Base-by-base conservation (phyloP, 2,329 filamentous ascomycete species). In the Cladosporium sp. region DNA sequence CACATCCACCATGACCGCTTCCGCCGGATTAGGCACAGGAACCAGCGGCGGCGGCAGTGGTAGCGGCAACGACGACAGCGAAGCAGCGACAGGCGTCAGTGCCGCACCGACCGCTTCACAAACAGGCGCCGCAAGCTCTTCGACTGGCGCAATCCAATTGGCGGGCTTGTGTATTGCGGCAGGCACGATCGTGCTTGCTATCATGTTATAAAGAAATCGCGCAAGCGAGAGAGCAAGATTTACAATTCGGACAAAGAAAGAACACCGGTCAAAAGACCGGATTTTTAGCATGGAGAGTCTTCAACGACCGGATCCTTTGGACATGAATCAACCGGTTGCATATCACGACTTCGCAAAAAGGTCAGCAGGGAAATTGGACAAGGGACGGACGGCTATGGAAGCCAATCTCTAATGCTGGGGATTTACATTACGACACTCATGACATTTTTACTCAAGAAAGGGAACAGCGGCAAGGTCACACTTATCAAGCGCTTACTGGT, bases 1-100 rank as follows among this genome's bases (percentile, higher is more conserved):
- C 7, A 70, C 65, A 5, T 58, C 61, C 3, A 63, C 59, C 40
- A 65, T 63, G 17, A 66, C 64, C 6, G 54, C 59, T 2, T 50
- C 47, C 17, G 30, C 43, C 11, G 30, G 30, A 9, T 34, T 8
- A 5, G 43, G 43, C 25, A 30, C 43, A 17, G 15, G 38, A 5
- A n/a, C 15, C 38, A 40, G 38, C 17, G 15, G 45, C 28, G 15
- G 37, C 50, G 25, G 22, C 30, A 45, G 39, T 9, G 39, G 51
- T 19, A 55, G 39, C 14, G 19, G 30, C 42, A 34, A 47, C 1
- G 20, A 38, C 36, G 49, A 39, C 20, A n/a, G 36, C 20, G 49
- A 19, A 6, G 20, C 42, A 17, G 52, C 28, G 2, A 54, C 51
- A 30, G 38, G 51, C 6, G 30, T 37, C 1, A 14, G 38, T 9